phyloP scores from a whole-genome alignment of 192 early-diverging fungal species.

The Cladochytrium replicatum region DNA sequence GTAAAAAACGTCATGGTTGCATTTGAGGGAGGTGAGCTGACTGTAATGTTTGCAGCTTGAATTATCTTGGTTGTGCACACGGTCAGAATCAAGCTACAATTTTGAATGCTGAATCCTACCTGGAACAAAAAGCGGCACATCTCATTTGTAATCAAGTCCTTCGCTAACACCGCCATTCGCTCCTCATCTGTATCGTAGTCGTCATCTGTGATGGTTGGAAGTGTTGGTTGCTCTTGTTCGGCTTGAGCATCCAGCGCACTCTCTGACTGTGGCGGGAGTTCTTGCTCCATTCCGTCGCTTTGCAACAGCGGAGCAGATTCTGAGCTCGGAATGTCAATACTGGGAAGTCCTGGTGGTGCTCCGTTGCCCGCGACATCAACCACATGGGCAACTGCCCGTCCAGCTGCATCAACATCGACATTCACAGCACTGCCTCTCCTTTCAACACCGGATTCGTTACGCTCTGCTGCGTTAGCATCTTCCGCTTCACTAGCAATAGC shows the following conservation, averaged over 20 bases:
- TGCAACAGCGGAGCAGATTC: constrained; percentile 3
- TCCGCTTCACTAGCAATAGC: no score
- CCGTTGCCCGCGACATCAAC: constrained; percentile 4
- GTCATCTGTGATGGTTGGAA: neutral
- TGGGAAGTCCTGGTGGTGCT: neutral
- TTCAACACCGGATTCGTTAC: no score
- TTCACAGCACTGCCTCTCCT: no score
- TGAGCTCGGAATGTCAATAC: neutral
- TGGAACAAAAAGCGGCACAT: constrained; percentile 81
- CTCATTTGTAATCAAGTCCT: constrained; percentile 65
- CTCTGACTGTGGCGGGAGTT: neutral
- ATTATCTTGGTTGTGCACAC: neutral
- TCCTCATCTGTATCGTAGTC: constrained; percentile 21
- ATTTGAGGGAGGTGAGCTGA: constrained; percentile 22
- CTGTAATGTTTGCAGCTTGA: constrained; percentile 40
- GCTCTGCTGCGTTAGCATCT: no score
- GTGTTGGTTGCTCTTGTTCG: neutral
- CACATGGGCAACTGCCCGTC: neutral
- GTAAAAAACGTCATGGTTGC: constrained; percentile 38
- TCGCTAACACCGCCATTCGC: constrained; percentile 21
- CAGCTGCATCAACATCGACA: constrained; percentile 3
- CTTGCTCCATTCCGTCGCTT: neutral
- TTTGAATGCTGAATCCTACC: constrained; percentile 41
- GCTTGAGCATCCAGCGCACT: neutral
- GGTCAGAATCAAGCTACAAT: constrained; percentile 9